Percentiles rank a stretch among this genome's conserved stretches.
Conservation (phyloP, 495 filamentous ascomycete species). For the Penicillium cosmopolitanum region DNA sequence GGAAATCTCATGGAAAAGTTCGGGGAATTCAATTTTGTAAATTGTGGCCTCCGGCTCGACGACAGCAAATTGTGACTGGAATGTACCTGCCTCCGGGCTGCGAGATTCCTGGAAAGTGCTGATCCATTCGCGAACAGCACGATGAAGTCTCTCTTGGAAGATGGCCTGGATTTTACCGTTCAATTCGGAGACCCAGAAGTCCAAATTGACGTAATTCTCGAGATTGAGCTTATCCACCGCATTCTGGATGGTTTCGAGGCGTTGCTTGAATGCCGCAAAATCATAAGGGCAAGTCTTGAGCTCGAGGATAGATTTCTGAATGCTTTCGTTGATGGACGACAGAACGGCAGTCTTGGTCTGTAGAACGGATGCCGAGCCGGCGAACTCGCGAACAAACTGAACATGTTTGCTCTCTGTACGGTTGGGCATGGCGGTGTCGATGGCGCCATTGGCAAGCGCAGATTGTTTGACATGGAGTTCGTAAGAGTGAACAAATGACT, state of each 20-base stretch:
- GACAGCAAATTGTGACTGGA: constrained; percentile 35
- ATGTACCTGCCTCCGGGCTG: constrained; percentile 34
- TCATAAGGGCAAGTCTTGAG: constrained; percentile 87
- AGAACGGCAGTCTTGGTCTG: constrained; percentile 83
- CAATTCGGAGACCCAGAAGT: constrained; percentile 82
- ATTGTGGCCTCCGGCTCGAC: constrained; percentile 51
- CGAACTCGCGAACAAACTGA: constrained; percentile 93
- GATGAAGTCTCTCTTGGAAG: constrained; percentile 74
- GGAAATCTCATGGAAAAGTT: constrained; percentile 82
- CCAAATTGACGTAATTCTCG: constrained; percentile 91
- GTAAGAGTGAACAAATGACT: constrained; percentile 95
- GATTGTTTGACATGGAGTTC: constrained; percentile 84
- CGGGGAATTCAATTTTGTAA: constrained; percentile 57
- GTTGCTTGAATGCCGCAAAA: constrained; percentile 69
- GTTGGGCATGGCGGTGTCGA: constrained; percentile 60
- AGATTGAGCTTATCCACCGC: constrained; percentile 94
- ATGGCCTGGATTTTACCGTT: constrained; percentile 81
- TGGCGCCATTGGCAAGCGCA: constrained; percentile 56
- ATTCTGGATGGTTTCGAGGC: constrained; percentile 82
- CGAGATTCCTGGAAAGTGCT: constrained; percentile 71
- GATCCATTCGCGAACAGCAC: constrained; percentile 84
- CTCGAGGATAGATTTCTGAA: constrained; percentile 80
- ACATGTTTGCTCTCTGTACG: constrained; percentile 88
- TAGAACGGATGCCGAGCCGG: constrained; percentile 76
- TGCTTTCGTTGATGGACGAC: constrained; percentile 74